Evolutionary conservation across 2,329 filamentous ascomycete species (phyloP).

Genomic region (Botryosphaeria dothidea): DNA sequence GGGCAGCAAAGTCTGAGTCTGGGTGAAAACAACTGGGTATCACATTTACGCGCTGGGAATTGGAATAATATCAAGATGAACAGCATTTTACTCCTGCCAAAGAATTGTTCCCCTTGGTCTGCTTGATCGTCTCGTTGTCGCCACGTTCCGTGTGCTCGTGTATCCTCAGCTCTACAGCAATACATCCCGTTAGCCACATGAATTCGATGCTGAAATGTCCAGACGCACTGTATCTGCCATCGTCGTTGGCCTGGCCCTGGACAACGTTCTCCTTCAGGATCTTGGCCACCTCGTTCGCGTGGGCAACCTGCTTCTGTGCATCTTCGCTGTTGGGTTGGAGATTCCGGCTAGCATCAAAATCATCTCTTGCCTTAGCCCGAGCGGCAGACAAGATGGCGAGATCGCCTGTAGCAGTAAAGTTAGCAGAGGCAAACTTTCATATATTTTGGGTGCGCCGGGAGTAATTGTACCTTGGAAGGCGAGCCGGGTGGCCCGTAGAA

Average conservation of each 20-base stretch:
- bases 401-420: conserved; percentile 62
- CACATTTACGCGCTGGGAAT: conserved; percentile 1
- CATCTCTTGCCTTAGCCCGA: conserved; percentile 67
- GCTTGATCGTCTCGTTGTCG: conserved; percentile 88
- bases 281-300: conserved; percentile 79
- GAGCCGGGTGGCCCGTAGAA: conserved; percentile 77
- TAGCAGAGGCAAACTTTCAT: background rate
- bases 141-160: conserved; percentile 89
- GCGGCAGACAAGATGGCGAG: conserved; percentile 67
- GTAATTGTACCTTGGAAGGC: conserved; percentile 74
- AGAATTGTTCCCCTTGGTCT: conserved; percentile 49
- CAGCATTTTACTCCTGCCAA: conserved; percentile 40
- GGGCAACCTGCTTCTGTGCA: conserved; percentile 65
- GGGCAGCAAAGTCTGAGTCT: background rate
- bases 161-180: conserved; percentile 73
- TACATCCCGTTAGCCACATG: conserved; percentile 19
- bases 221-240: conserved; percentile 63
- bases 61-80: conserved; percentile 28
- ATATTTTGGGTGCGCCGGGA: background rate
- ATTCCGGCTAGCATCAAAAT: conserved; percentile 69
- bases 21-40: conserved; percentile 11
- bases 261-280: conserved; percentile 84
- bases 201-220: background rate
- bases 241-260: conserved; percentile 62
- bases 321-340: conserved; percentile 61